Base-by-base conservation (phyloP, 306 rosid species). In the Vachellia pachyceras region DNA sequence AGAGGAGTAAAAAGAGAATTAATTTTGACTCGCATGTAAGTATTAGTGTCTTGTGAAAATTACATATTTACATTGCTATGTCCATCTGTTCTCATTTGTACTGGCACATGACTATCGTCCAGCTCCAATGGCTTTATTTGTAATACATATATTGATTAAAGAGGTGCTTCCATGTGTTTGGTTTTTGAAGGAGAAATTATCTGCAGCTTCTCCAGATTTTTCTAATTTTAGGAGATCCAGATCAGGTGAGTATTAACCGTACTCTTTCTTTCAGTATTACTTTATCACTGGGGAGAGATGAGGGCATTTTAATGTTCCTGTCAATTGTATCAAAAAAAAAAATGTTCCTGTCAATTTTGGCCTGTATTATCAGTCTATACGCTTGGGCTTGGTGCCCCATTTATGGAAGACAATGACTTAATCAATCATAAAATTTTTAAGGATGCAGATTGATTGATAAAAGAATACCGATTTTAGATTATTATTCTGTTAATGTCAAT, bases 211-310 rank as follows among this genome's bases (percentile, higher is more conserved):
- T 78, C 90, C 92, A 5, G 86, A 83, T 64, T 82, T 89, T 35
- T 61, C 67, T 60, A 79, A 87, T 82, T 33, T 74, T 25, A 75
- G 79, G 78, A 86, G 90, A 88, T 94, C 98, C 63, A 91, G 89
- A 83, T 90, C 91, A 36, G 98, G 96, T 89, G 73, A 78, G 77
- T 29, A 10, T 66, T 50, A 45, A 60, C 7, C 55, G 60, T 23
- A 20, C 12, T 74, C 29, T 66, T 20, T 8, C 29, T 69, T 2
- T 44, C 3, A 42, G 55, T 10, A 4, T 45, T 41, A 41, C 25
- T 49, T 79, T 23, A 45, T 77, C 37, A 5, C 2, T 10, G 15
- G 54, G 37, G 73, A 40, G 41, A 35, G 50, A 10, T 3, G 23
- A 40, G 25, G 17, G 13, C 46, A 8, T 15, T 64, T 14, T 64